Evolutionary conservation across 2,329 filamentous ascomycete genomes (phyloP).

Genomic region (Fusarium decemcellulare): DNA sequence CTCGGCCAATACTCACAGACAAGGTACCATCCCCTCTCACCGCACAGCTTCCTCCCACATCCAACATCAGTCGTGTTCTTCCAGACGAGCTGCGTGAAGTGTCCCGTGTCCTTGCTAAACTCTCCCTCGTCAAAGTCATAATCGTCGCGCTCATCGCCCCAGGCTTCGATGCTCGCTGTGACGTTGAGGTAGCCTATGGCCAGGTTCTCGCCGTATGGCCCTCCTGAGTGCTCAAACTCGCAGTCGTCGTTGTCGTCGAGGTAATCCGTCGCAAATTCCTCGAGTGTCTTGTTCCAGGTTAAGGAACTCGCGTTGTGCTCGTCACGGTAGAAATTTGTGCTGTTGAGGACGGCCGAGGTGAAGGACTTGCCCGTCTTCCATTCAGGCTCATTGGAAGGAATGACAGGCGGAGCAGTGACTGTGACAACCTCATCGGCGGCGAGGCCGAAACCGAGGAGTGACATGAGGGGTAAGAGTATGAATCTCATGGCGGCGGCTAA

Average conservation of each 20-base stretch:
- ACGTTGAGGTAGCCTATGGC: slow-evolving; percentile 76
- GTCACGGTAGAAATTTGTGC: slow-evolving; percentile 75
- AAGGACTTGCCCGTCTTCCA: slow-evolving; percentile 55
- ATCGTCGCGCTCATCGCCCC: slow-evolving; percentile 67
- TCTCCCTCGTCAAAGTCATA: slow-evolving; percentile 73
- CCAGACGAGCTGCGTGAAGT: slow-evolving; percentile 84
- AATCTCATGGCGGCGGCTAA: slow-evolving; percentile 32
- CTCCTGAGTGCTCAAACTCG: slow-evolving; percentile 69
- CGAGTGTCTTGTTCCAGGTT: slow-evolving; percentile 76
- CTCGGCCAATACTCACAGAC: slow-evolving; percentile 79
- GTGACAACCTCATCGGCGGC: slow-evolving; percentile 48
- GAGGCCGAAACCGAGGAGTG: slow-evolving; percentile 25
- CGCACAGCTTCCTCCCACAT: slow-evolving; percentile 63
- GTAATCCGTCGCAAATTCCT: slow-evolving; percentile 67
- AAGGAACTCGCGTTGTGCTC: slow-evolving; percentile 73
- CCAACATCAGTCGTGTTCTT: slow-evolving; percentile 72
- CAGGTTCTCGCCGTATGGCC: slow-evolving; percentile 82
- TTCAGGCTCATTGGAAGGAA: slow-evolving; percentile 54
- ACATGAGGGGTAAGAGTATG: slow-evolving; percentile 17
- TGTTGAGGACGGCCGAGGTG: slow-evolving; percentile 71
- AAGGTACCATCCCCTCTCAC: slow-evolving; percentile 71
- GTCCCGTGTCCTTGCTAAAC: slow-evolving; percentile 73
- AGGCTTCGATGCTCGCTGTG: slow-evolving; percentile 72
- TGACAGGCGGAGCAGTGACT: slow-evolving; percentile 51
- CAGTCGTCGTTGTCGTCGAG: slow-evolving; percentile 57